Evolutionary conservation across 2,329 filamentous ascomycete genomes (phyloP), one percentile per base, ranked within the genome.

Genomic region (Ophiostoma pallidulum): DNA sequence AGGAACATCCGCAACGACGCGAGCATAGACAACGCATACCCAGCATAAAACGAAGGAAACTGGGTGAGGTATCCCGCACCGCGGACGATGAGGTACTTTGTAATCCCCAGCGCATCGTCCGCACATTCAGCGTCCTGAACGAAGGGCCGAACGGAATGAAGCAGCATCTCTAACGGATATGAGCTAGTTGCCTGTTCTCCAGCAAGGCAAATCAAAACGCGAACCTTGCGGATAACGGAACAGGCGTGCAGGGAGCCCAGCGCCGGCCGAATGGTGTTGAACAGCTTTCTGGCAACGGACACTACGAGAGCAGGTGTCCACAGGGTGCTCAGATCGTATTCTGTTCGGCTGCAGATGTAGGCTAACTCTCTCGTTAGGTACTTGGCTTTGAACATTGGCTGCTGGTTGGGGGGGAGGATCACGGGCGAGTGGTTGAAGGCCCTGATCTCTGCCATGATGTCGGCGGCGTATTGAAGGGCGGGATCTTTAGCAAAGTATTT

Each of bases 81-180:
- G 44, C 76, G 74, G 6, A 77, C 70, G 13, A 97, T 71, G 1
- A 99, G 73, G 63, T 94, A 96, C 62, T 88, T 84, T 51, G 86
- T 80, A 29, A 98, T 77, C 0, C 90, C 91, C 38, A 97, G 73
- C 2, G 86, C 82, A 66, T 98, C 92, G 59, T 95, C 87, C 9
- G 90, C 86, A 63, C 91, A 97, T 59, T 94, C 84, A 0, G 82
- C 75, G 56, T 97, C 84, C 1, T 83, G 82, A 6, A 97, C 70
- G 55, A 89, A 94, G 0, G 81, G 80, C 9, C 84, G 75, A 18
- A 95, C 71, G 2, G 85, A 83, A 57, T 89, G 86, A 2, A 98
- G 72, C 0, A 94, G 72, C 86, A 96, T 92, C 62, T 98, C 87
- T 13, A 96, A 64, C 10, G 88, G 86, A 59, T 97, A 97, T 0